Evolutionary conservation across 768 basidiomycete genomes (phyloP).

Genomic region (Amylocystis lapponica): DNA sequence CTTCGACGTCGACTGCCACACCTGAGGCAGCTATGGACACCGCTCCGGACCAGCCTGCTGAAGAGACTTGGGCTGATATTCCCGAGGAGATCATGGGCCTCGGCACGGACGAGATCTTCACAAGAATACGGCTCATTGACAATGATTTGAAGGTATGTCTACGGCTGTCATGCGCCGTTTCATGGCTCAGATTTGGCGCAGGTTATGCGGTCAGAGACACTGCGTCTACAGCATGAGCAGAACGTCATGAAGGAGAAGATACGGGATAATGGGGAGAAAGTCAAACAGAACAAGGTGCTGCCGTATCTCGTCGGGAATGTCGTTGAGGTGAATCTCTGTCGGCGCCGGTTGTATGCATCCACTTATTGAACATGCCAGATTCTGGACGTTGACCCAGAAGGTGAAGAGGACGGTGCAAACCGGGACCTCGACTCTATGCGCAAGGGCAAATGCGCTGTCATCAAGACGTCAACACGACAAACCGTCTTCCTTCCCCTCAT

Average conservation of each 20-base stretch:
- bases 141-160: slow-evolving; percentile 86
- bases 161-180: too few species aligned
- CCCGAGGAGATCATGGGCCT: slow-evolving; percentile 80
- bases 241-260: slow-evolving; percentile 98
- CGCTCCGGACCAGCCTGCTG: slow-evolving; percentile 59
- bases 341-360: neutral
- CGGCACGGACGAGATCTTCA: slow-evolving; percentile 80
- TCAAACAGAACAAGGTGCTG: slow-evolving; percentile 98
- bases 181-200: slow-evolving; percentile 25
- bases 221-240: slow-evolving; percentile 90
- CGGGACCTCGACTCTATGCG: slow-evolving; percentile 94
- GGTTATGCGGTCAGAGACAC: slow-evolving; percentile 96
- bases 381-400: slow-evolving; percentile 89
- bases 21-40: slow-evolving; percentile 59
- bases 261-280: slow-evolving; percentile 95
- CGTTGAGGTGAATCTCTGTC: slow-evolving; percentile 68
- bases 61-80: slow-evolving; percentile 89
- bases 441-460: slow-evolving; percentile 96
- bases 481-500: slow-evolving; percentile 98
- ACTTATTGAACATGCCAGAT: slow-evolving; percentile 55
- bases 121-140: slow-evolving; percentile 88
- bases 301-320: slow-evolving; percentile 98
- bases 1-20: slow-evolving; percentile 26
- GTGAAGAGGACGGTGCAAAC: slow-evolving; percentile 92
- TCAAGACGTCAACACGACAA: slow-evolving; percentile 98